A percentile compares a stretch with the other conserved stretches of the same genome.
Evolutionary conservation across 495 filamentous ascomycete genomes (phyloP).

Genomic region (Lasiosphaeria miniovina): DNA sequence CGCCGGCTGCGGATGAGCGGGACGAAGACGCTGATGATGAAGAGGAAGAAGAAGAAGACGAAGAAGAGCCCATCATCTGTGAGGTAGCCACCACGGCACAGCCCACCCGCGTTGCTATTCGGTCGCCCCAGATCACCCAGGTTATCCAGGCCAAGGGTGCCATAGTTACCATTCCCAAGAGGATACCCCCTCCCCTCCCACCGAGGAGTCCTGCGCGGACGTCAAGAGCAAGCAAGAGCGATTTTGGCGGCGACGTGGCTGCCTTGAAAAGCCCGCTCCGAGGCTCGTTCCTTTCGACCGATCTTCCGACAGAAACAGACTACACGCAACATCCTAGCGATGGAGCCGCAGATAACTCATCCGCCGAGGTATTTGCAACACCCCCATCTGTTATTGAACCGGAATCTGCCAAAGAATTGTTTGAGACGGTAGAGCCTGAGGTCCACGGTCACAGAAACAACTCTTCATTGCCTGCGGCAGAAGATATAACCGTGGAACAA

Average conservation of each 20-base stretch:
- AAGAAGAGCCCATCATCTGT: slow-evolving; percentile 52
- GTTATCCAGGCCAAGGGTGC: slow-evolving; percentile 53
- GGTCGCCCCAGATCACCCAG: slow-evolving; percentile 41
- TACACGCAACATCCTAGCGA: slow-evolving; percentile 3
- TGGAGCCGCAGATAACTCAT: slow-evolving; percentile 12
- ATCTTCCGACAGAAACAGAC: slow-evolving; percentile 10
- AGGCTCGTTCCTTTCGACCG: slow-evolving; percentile 28
- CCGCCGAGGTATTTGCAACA: slow-evolving; percentile 12
- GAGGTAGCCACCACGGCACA: slow-evolving; percentile 48
- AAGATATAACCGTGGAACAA: not conserved
- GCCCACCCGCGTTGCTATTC: slow-evolving; percentile 49
- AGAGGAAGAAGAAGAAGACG: slow-evolving; percentile 45
- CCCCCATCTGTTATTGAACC: slow-evolving; percentile 8
- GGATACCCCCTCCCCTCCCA: slow-evolving; percentile 63
- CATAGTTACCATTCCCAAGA: slow-evolving; percentile 70
- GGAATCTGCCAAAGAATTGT: not conserved
- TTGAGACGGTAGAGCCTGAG: slow-evolving; percentile 3
- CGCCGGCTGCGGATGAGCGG: slow-evolving; percentile 24
- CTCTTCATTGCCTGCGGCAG: slow-evolving; percentile 29
- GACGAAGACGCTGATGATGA: slow-evolving; percentile 42
- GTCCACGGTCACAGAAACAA: slow-evolving; percentile 28
- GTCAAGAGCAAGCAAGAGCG: slow-evolving; percentile 40
- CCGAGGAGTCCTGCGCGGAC: slow-evolving; percentile 54
- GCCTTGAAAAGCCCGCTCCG: slow-evolving; percentile 31
- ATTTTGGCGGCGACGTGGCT: slow-evolving; percentile 30